These are phyloP conservation scores for Scedosporium aurantiacum DNA, from an alignment of 2,329 filamentous ascomycete genomes.

Conservation along the genomic window DNA sequence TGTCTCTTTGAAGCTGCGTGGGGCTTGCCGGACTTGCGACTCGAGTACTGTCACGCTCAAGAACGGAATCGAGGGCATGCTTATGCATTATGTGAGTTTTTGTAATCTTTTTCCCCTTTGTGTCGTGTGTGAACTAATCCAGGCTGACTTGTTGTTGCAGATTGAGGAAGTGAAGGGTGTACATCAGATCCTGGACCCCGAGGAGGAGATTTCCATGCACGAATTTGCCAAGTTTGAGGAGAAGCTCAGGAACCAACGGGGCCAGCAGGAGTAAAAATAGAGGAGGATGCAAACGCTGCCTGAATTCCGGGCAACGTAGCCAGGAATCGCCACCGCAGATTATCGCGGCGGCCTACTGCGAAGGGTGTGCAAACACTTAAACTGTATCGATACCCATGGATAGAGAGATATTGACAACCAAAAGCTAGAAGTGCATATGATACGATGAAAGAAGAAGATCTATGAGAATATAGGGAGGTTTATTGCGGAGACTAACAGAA, in stretches of 20 bases:
- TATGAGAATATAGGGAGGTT: neutral
- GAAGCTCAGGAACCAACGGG: conserved; percentile 46
- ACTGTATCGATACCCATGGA: conserved; percentile 1
- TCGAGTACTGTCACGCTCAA: conserved; percentile 94
- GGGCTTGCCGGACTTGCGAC: conserved; percentile 91
- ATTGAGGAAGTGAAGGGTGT: conserved; percentile 95
- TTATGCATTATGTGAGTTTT: conserved; percentile 80
- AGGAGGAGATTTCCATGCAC: conserved; percentile 75
- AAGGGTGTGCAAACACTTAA: neutral
- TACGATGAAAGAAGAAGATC: neutral
- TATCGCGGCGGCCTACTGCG: neutral
- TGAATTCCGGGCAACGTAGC: too few relatives aligned
- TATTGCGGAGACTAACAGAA: neutral
- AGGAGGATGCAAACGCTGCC: too few relatives aligned
- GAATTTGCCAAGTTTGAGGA: conserved; percentile 96
- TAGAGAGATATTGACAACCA: neutral
- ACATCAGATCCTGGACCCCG: conserved; percentile 78
- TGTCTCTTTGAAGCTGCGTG: conserved; percentile 77
- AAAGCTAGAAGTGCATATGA: neutral
- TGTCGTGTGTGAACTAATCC: neutral
- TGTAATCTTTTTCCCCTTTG: neutral
- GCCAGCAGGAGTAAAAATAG: conserved; percentile 21
- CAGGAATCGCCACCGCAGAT: too few relatives aligned
- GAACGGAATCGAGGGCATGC: conserved; percentile 96
- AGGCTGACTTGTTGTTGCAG: conserved; percentile 34